These are phyloP conservation scores for Microascus cirrosus DNA, from an alignment of 2,329 filamentous ascomycete species.

Conservation along the genomic window DNA sequence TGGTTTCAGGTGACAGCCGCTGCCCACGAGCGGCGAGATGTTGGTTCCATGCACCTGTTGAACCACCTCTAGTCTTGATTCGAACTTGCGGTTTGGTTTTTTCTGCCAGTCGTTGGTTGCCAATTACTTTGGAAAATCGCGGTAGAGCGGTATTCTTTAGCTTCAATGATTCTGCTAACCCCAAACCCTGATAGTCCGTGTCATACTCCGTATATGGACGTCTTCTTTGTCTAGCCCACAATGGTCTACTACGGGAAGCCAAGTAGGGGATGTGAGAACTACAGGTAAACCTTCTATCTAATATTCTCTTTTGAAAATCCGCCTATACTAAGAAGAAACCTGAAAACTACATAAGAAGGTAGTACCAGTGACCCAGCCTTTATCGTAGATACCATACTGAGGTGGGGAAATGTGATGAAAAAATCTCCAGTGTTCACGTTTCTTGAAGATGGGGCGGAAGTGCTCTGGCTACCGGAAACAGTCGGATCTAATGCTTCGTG, in stretches of 20 bases:
- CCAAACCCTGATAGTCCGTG: no score
- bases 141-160: no score
- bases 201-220: no score
- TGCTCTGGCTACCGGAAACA: conserved; percentile 7
- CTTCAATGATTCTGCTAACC: no score
- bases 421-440: conserved; percentile 6
- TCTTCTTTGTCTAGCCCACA: no score
- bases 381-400: background rate
- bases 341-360: conserved; percentile 8
- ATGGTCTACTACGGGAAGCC: conserved; percentile 9
- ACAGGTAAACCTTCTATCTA: conserved; percentile 4
- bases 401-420: conserved; percentile 7
- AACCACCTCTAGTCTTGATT: no score
- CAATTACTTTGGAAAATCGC: no score
- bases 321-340: background rate
- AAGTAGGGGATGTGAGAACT: conserved; percentile 8
- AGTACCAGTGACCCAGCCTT: background rate
- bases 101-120: no score
- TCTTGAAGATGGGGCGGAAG: conserved; percentile 3
- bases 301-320: background rate
- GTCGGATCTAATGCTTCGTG: conserved; percentile 5
- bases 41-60: no score
- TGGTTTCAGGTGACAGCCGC: no score
- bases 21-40: no score
- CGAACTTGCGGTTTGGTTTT: no score